Conservation (phyloP, 805 yeast genomes). For the Metschnikowia gelsemii region DNA sequence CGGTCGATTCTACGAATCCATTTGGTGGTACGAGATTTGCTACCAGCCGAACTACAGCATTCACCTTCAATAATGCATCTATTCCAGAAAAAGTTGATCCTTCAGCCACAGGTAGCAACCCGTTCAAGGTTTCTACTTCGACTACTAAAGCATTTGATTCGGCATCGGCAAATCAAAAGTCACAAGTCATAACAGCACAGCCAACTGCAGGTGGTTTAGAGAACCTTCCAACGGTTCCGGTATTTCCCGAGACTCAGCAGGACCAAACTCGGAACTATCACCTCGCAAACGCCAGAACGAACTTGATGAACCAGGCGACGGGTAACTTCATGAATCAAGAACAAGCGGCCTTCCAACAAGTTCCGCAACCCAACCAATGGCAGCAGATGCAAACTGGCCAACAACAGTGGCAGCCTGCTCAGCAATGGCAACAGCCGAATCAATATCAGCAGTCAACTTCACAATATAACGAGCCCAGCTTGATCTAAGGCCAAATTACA, state of each 20-base stretch:
- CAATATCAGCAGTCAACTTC: constrained; percentile 10
- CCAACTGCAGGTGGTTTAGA: constrained; percentile 77
- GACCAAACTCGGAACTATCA: constrained; percentile 38
- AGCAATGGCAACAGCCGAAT: constrained; percentile 9
- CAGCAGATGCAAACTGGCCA: constrained; percentile 8
- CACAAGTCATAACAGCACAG: constrained; percentile 42
- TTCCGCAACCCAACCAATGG: constrained; percentile 11
- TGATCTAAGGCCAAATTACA: constrained; percentile 17
- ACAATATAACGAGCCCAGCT: constrained; percentile 26
- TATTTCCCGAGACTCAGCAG: constrained; percentile 58
- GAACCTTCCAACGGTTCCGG: constrained; percentile 60
- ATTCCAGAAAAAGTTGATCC: constrained; percentile 24
- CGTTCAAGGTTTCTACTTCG: constrained; percentile 49
- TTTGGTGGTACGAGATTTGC: constrained; percentile 43
- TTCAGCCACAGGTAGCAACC: constrained; percentile 57
- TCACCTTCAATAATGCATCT: constrained; percentile 14
- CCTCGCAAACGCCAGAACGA: constrained; percentile 37
- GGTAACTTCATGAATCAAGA: constrained; percentile 12
- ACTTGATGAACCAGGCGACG: constrained; percentile 18
- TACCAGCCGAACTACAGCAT: constrained; percentile 20
- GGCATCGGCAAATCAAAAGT: constrained; percentile 22
- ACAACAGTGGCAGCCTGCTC: constrained; percentile 12
- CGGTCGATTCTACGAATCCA: constrained; percentile 42
- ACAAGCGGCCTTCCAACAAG: constrained; percentile 8
- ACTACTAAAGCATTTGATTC: constrained; percentile 33